These are phyloP conservation scores for Crucihimalaya himalaica DNA, from an alignment of 345 rosid genomes.

Conservation along the genomic window DNA sequence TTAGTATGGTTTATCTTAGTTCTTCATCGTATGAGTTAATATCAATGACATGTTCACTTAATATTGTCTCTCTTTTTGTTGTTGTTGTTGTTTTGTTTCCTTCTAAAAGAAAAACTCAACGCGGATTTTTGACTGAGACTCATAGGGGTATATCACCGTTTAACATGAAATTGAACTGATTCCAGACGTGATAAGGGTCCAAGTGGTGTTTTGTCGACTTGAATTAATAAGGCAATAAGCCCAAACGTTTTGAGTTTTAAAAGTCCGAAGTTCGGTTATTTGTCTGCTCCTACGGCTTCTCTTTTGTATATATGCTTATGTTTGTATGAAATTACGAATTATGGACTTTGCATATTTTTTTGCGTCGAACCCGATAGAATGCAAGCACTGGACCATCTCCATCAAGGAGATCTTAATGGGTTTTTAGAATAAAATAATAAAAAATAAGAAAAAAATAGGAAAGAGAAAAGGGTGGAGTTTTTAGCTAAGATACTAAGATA, in stretches of 20 bases:
- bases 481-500: too few relatives aligned
- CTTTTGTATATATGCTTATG: background rate
- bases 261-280: background rate
- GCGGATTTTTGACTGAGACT: constrained; percentile 16
- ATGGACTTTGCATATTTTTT: too few relatives aligned
- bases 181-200: background rate
- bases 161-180: constrained; percentile 13
- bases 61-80: background rate
- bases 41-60: constrained; percentile 19
- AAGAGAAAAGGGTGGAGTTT: too few relatives aligned
- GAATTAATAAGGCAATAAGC: background rate
- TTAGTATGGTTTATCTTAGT: constrained; percentile 26
- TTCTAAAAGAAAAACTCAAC: background rate
- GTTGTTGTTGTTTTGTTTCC: background rate
- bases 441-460: too few relatives aligned
- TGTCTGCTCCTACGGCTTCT: background rate
- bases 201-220: background rate
- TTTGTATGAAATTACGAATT: too few relatives aligned
- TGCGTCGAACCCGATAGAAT: too few relatives aligned
- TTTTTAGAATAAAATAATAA: too few relatives aligned
- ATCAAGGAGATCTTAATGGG: too few relatives aligned
- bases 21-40: constrained; percentile 29
- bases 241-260: background rate
- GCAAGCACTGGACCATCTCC: too few relatives aligned
- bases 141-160: background rate